A percentile compares a stretch with the other conserved stretches of the same genome.
These are phyloP conservation scores for Coccomyxa subellipsoidea DNA, from an alignment of 163 green algal genomes.

Conservation along the genomic window DNA sequence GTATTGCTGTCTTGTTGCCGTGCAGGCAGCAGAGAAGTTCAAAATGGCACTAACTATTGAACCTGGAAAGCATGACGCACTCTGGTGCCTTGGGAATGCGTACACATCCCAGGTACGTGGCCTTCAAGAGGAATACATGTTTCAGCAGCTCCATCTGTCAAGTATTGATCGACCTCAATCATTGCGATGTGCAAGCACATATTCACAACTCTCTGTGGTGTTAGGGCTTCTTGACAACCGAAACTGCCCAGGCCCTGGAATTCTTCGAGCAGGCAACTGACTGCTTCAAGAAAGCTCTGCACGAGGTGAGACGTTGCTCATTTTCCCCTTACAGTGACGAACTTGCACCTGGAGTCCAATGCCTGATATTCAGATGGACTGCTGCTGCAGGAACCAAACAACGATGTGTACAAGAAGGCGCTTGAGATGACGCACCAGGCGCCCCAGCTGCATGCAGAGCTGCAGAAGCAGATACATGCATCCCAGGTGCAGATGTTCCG, in stretches of 20 bases:
- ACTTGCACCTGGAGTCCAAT: neutral
- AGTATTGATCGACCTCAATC: neutral
- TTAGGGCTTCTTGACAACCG: conserved; percentile 81
- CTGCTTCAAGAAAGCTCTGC: conserved; percentile 80
- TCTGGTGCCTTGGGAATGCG: conserved; percentile 96
- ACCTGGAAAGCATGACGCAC: conserved; percentile 70
- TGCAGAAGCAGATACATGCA: conserved; percentile 73
- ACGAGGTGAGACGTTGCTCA: conserved; percentile 46
- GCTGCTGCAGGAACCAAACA: conserved; percentile 65
- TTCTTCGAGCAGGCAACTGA: conserved; percentile 81
- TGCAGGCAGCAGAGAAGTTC: conserved; percentile 79
- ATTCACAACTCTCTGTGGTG: neutral
- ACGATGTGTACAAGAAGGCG: conserved; percentile 89
- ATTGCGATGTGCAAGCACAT: neutral
- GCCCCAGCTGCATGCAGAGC: conserved; percentile 83
- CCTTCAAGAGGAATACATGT: no score
- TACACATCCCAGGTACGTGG: conserved; percentile 78
- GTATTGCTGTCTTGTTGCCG: neutral
- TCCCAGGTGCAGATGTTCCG: conserved; percentile 13
- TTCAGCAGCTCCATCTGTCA: neutral
- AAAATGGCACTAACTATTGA: conserved; percentile 78
- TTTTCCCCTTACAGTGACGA: neutral
- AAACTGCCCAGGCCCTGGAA: conserved; percentile 57
- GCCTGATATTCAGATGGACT: neutral
- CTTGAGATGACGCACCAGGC: conserved; percentile 89